Conservation (phyloP, 352 stramenopile species). For the Pythium monospermum region DNA sequence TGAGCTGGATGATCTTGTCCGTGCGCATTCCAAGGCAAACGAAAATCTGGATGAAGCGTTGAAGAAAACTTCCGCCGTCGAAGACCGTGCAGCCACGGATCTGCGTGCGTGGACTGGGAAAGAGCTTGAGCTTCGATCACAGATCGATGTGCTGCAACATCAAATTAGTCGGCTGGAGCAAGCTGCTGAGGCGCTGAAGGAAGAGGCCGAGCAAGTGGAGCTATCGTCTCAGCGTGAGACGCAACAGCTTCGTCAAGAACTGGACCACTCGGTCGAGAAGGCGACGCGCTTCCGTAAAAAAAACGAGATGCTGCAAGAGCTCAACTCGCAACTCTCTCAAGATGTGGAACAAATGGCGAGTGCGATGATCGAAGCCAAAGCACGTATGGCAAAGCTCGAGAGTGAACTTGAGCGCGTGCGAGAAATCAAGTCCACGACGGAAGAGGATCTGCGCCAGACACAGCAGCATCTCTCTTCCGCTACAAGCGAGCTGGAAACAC, state of each 20-base stretch:
- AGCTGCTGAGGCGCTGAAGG: not conserved
- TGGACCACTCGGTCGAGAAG: conserved; percentile 15
- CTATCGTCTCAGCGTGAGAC: conserved; percentile 2
- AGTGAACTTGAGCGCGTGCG: not conserved
- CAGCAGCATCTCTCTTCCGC: not conserved
- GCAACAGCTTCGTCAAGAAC: conserved; percentile 8
- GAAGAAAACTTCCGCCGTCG: not conserved
- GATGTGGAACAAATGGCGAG: conserved; percentile 4
- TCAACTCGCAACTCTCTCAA: conserved; percentile 7
- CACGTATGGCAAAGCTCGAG: not conserved
- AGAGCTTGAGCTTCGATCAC: not conserved
- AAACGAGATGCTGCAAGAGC: conserved; percentile 14
- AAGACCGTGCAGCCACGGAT: not conserved
- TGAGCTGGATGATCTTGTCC: no score
- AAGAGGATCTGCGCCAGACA: not conserved
- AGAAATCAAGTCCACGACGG: not conserved
- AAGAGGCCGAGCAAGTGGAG: conserved; percentile 2
- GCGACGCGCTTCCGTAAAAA: conserved; percentile 9
- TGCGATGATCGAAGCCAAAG: not conserved
- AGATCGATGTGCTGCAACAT: conserved; percentile 4
- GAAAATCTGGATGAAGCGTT: no score
- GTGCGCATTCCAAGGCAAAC: no score
- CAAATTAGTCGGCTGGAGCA: not conserved
- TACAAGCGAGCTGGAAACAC: conserved; percentile 1
- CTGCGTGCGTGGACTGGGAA: not conserved